These are phyloP conservation scores for Hyaloperonospora arabidopsidis DNA, from an alignment of 352 stramenopile genomes.

Conservation along the genomic window DNA sequence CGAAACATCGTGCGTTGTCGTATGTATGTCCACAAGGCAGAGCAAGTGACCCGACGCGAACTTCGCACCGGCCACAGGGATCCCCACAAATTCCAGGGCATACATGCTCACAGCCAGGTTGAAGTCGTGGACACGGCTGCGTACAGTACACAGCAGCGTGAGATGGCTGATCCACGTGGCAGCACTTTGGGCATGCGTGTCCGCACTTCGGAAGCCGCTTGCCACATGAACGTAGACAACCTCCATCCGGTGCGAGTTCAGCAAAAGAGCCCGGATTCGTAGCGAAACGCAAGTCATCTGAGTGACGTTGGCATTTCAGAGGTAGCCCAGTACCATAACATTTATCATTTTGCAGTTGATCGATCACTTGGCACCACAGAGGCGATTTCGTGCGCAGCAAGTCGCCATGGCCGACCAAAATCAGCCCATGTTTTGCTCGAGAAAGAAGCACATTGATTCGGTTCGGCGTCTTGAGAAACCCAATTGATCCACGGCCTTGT, in stretches of 20 bases:
- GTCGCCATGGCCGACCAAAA: constrained; percentile 50
- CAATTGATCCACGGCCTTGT: constrained; percentile 33
- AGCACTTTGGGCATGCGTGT: constrained; percentile 46
- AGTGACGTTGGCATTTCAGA: constrained; percentile 35
- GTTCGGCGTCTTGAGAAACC: constrained; percentile 68
- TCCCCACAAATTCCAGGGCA: constrained; percentile 55
- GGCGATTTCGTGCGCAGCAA: constrained; percentile 28
- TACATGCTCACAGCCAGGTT: constrained; percentile 40
- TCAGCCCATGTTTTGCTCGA: constrained; percentile 45
- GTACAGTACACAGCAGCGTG: constrained; percentile 43
- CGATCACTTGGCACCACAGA: constrained; percentile 51
- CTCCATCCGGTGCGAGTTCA: constrained; percentile 54
- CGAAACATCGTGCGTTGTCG: constrained; percentile 22
- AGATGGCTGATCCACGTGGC: constrained; percentile 46
- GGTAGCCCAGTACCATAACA: constrained; percentile 37
- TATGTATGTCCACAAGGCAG: constrained; percentile 53
- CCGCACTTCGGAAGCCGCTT: constrained; percentile 39
- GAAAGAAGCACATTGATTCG: constrained; percentile 67
- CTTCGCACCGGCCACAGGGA: constrained; percentile 45
- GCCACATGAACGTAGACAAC: constrained; percentile 48
- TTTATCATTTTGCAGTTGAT: constrained; percentile 38
- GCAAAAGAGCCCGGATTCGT: constrained; percentile 31
- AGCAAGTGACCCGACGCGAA: constrained; percentile 29
- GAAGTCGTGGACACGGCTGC: constrained; percentile 46
- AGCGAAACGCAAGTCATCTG: constrained; percentile 21